These are phyloP conservation scores for Eragrostis tef DNA, from an alignment of 202 grass and related monocot species.

Conservation along the genomic window DNA sequence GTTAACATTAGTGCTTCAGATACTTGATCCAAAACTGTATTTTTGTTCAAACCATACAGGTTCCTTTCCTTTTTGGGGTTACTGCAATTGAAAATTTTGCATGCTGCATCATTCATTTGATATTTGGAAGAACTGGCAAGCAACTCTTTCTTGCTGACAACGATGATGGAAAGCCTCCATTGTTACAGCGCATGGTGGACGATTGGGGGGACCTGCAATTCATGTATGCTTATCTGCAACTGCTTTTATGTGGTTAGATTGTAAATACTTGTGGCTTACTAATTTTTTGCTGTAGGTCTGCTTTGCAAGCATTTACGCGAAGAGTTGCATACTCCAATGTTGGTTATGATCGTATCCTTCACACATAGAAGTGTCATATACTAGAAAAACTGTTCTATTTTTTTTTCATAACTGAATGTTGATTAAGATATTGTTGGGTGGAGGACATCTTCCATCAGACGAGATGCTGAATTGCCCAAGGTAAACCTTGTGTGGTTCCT, in stretches of 20 bases:
- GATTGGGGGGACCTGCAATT: slow-evolving; percentile 73
- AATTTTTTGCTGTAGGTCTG: slow-evolving; percentile 65
- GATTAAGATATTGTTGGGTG: slow-evolving; percentile 94
- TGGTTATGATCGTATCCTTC: slow-evolving; percentile 91
- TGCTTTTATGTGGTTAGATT: slow-evolving; percentile 39
- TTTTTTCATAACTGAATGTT: slow-evolving; percentile 59
- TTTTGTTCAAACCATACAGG: slow-evolving; percentile 54
- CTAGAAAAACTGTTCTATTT: slow-evolving; percentile 1
- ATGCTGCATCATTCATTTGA: slow-evolving; percentile 81
- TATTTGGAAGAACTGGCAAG: slow-evolving; percentile 95
- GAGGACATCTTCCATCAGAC: slow-evolving; percentile 97
- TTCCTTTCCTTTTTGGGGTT: slow-evolving; percentile 96
- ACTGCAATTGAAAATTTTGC: slow-evolving; percentile 84
- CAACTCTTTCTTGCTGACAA: slow-evolving; percentile 89
- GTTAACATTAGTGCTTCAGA: neutral
- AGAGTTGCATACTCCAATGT: slow-evolving; percentile 93
- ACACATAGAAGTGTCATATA: slow-evolving; percentile 41
- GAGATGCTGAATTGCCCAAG: slow-evolving; percentile 79
- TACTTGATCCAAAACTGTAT: slow-evolving; percentile 23
- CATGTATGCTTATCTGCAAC: slow-evolving; percentile 61
- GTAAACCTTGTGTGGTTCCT: slow-evolving; percentile 40
- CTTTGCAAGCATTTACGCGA: slow-evolving; percentile 79
- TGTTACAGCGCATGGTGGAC: slow-evolving; percentile 88
- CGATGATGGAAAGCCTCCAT: slow-evolving; percentile 78
- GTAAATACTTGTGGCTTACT: slow-evolving; percentile 42